Evolutionary conservation across 768 basidiomycete genomes (phyloP), one percentile per base, ranked within the genome.

Genomic region (Termitomyces sp.): DNA sequence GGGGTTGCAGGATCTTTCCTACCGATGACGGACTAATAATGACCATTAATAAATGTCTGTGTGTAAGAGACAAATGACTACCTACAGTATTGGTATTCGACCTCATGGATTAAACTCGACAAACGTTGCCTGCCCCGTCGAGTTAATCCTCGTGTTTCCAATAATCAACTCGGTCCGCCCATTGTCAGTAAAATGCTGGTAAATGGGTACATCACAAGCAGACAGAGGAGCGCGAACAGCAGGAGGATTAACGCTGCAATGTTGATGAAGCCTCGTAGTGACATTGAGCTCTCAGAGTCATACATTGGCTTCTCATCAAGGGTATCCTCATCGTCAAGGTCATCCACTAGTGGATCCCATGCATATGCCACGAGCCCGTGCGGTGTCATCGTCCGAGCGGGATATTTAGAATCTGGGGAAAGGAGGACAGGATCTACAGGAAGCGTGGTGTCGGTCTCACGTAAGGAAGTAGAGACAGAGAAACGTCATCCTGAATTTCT

Each of bases 171-270:
- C 60, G 36, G 72, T 76, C 31, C 71, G 69, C 0, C 71, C 68
- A 58, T 79, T 70, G 60, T 78, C 70, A 8, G 66, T 67, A 65
- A 78, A 79, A 49, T 79, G 83, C 38, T 63, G 65, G 40, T 72
- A 66, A n/a, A 94, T 79, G 0, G 94, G 68, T 90, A 94, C 32
- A 84, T 82, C 54, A 91, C 84, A 70, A 96, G 96, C 4, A 96
- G 77, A 25, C 71, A 71, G 58, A 96, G 70, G 59, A 96, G 72
- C 1, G 76, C 81, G 10, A 70, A 29, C 25, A 90, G 72, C 63
- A 96, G 78, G 20, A 87, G 6, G 36, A 88, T 11, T 40, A 96
- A 76, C 56, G 86, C 81, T 37, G 83, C 74, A 45, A 94, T 68
- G 74, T 94, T 96, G 63, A 81, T 67, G 32, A 89, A 48, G 5